phyloP scores from a whole-genome alignment of 2,329 filamentous ascomycete species.

The Chaetomiaceae sp. region DNA sequence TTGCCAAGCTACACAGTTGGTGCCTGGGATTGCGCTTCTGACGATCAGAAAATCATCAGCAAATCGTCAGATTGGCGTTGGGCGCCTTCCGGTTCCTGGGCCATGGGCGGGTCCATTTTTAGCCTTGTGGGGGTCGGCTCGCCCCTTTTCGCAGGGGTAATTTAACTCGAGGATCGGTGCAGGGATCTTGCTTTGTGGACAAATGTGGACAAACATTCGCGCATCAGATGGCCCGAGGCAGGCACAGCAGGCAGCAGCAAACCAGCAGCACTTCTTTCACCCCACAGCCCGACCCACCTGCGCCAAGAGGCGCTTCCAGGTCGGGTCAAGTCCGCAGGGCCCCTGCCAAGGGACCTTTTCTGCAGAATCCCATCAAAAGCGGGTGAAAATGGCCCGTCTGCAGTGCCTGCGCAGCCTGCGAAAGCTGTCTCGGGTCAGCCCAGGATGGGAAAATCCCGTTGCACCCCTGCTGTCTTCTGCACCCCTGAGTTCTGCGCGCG shows the following conservation, averaged over 20 bases:
- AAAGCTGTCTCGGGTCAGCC: slow-evolving; percentile 7
- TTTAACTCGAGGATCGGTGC: slow-evolving; percentile 12
- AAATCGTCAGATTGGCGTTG: background rate
- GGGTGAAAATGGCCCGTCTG: too few species aligned
- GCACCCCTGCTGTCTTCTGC: background rate
- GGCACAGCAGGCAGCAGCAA: background rate
- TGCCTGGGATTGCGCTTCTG: too few species aligned
- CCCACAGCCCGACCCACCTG: too few species aligned
- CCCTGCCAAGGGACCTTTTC: background rate
- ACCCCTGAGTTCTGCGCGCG: slow-evolving; percentile 4
- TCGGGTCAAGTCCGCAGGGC: too few species aligned
- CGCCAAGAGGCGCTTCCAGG: too few species aligned
- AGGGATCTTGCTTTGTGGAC: too few species aligned
- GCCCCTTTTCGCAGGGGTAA: background rate
- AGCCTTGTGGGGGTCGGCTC: slow-evolving; percentile 1
- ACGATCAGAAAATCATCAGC: background rate
- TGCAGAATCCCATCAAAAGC: background rate
- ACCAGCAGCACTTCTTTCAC: too few species aligned
- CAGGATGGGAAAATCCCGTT: background rate
- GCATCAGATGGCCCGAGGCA: background rate
- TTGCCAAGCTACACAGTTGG: too few species aligned
- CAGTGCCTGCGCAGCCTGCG: too few species aligned
- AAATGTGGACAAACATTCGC: background rate
- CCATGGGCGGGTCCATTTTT: slow-evolving; percentile 7
- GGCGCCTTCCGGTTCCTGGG: background rate